These are phyloP conservation scores for Favolaschia claudopus DNA, from an alignment of 768 basidiomycete genomes.

Conservation along the genomic window DNA sequence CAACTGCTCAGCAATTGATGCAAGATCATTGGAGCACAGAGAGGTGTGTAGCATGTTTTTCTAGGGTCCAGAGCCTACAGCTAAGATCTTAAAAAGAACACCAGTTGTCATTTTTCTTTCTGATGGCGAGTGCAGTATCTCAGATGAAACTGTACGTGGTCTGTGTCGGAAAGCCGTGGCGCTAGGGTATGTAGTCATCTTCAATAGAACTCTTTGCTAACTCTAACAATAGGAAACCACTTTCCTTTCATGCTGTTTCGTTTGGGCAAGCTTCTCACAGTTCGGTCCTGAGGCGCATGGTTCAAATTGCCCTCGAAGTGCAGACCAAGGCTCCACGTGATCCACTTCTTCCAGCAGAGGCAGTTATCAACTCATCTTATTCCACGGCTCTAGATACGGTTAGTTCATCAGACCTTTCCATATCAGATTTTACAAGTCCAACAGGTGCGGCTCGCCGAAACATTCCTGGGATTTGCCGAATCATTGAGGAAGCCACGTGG, in stretches of 20 bases:
- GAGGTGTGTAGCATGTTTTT: conserved; percentile 39
- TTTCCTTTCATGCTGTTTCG: conserved; percentile 60
- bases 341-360: conserved; percentile 39
- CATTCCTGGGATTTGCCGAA: conserved; percentile 60
- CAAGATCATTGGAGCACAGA: conserved; percentile 57
- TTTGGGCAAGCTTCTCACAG: conserved; percentile 46
- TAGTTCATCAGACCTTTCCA: conserved; percentile 10
- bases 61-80: neutral
- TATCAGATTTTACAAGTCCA: neutral
- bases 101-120: conserved; percentile 64
- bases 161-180: conserved; percentile 50
- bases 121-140: conserved; percentile 57
- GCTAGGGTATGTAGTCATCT: conserved; percentile 45
- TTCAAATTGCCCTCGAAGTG: conserved; percentile 49
- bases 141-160: conserved; percentile 48
- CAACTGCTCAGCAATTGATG: conserved; percentile 44
- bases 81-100: conserved; percentile 33
- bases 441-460: conserved; percentile 59
- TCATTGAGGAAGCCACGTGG: conserved; percentile 60
- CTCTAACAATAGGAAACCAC: conserved; percentile 46
- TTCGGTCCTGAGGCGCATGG: conserved; percentile 51
- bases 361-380: conserved; percentile 51
- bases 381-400: conserved; percentile 58
- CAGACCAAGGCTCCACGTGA: conserved; percentile 51
- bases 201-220: neutral